These are phyloP conservation scores for Kentomonas sorsogonicus DNA, from an alignment of 208 protist genomes.

Conservation along the genomic window DNA sequence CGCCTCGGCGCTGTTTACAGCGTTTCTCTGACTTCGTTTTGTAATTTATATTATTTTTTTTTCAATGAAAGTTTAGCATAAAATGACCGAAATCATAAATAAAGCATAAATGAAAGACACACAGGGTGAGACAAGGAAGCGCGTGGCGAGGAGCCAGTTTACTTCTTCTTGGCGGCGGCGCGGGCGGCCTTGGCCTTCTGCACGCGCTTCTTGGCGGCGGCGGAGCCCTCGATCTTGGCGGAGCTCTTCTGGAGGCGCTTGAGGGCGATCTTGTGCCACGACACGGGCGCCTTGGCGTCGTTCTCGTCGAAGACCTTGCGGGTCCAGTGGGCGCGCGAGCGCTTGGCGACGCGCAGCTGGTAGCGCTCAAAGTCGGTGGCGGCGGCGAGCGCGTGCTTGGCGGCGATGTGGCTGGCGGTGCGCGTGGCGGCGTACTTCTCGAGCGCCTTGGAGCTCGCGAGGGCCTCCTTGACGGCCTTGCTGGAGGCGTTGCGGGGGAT, in stretches of 20 bases:
- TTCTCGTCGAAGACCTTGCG: slow-evolving; percentile 89
- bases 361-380: slow-evolving; percentile 91
- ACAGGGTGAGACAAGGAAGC: too few relatives aligned
- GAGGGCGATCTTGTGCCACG: slow-evolving; percentile 84
- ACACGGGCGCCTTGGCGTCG: slow-evolving; percentile 83
- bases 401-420: slow-evolving; percentile 62
- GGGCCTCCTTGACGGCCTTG: slow-evolving; percentile 70
- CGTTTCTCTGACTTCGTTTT: background rate
- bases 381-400: slow-evolving; percentile 76
- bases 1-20: background rate
- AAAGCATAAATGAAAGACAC: background rate
- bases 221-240: slow-evolving; percentile 70
- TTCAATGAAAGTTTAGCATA: background rate
- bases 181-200: slow-evolving; percentile 79
- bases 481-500: slow-evolving; percentile 64
- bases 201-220: slow-evolving; percentile 80
- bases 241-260: slow-evolving; percentile 85
- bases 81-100: background rate
- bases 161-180: slow-evolving; percentile 21
- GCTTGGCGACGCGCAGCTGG: slow-evolving; percentile 87
- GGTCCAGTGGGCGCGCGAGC: slow-evolving; percentile 86
- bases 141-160: too few relatives aligned
- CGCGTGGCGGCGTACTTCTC: slow-evolving; percentile 85
- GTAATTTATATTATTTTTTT: slow-evolving; percentile 8
- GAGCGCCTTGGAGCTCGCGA: slow-evolving; percentile 65